These are phyloP conservation scores for Botrytis tulipae DNA, from an alignment of 2,329 filamentous ascomycete species.

Conservation along the genomic window DNA sequence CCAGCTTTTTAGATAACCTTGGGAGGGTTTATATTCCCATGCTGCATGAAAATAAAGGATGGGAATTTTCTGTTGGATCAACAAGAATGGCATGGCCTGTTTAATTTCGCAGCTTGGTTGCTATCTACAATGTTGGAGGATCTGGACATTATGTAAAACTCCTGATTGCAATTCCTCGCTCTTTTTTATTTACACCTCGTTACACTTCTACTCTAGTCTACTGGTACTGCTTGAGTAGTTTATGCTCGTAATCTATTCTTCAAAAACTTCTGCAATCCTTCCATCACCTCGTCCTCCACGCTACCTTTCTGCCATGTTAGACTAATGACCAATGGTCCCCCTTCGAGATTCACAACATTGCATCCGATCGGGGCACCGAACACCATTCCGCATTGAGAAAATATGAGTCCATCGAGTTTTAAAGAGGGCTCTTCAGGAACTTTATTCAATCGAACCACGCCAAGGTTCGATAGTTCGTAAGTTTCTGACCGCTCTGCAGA, in stretches of 20 bases:
- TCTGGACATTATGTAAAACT: not conserved
- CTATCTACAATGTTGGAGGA: no score
- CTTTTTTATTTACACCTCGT: not conserved
- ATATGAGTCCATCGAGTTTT: slow-evolving; percentile 26
- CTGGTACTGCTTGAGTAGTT: no score
- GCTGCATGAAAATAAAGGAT: not conserved
- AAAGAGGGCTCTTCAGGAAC: not conserved
- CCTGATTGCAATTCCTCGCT: not conserved
- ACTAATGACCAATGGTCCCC: slow-evolving; percentile 26
- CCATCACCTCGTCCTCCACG: slow-evolving; percentile 25
- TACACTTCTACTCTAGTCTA: no score
- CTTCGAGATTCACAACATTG: slow-evolving; percentile 23
- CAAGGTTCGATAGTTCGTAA: slow-evolving; percentile 34
- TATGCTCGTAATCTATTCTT: not conserved
- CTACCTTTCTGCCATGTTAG: slow-evolving; percentile 30
- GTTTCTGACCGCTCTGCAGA: not conserved
- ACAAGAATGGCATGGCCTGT: rapidly evolving
- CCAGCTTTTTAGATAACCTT: not conserved
- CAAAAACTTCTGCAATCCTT: slow-evolving; percentile 13
- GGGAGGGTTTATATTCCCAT: not conserved
- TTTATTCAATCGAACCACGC: slow-evolving; percentile 22
- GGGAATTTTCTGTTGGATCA: no score
- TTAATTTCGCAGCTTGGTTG: not conserved
- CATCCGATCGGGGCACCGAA: slow-evolving; percentile 25
- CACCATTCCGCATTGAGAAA: slow-evolving; percentile 30